Evolutionary conservation across 495 filamentous ascomycete species (phyloP), one percentile per base, ranked within the genome.

Genomic region (Baudoinia panamericana): DNA sequence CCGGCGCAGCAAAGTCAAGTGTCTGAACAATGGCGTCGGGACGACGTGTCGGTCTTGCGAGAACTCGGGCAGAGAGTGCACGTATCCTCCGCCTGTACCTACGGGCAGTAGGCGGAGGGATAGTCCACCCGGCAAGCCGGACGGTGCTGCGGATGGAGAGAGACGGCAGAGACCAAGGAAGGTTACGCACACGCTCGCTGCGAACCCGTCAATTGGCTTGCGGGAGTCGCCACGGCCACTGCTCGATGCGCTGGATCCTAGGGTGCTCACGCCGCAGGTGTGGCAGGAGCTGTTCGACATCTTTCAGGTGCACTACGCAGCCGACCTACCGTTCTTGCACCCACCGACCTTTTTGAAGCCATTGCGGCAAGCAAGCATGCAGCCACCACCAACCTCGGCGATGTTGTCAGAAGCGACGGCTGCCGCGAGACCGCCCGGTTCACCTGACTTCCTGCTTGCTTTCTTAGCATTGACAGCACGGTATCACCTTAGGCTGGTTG

Each of bases 1-100:
- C 63, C 73, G 82, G 40, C 76, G 79, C 55, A 82, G 76, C 58
- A 88, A 88, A 57, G 80, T 86, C 58, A 88, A 86, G 64, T 82
- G 69, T 58, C 76, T 84, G 63, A 93, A 93, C 61, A 68, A 66
- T 52, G 82, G 82, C 36, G 75, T 77, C 39, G 70, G 73, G 46
- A 77, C 74, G 15, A 78, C 72, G 17, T 93, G 84, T 62, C 75
- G 80, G 43, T 78, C 78, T 5, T 93, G 84, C 56, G 71, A 83
- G 52, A 71, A 72, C 39, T 76, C 76, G 30, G 78, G 80, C 30
- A 72, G 83, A 53, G 75, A 84, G 39, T 93, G 84, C 57, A 68
- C 72, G 28, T 93, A 87, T 58, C 78, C 75, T 12, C 59, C 70
- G 11, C 77, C 80, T 8, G 70, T 73, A 7, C 64, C 72, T 28